Evolutionary conservation across 2,329 filamentous ascomycete species (phyloP), one percentile per base, ranked within the genome.

Genomic region (Ceratocystis alfenasii): DNA sequence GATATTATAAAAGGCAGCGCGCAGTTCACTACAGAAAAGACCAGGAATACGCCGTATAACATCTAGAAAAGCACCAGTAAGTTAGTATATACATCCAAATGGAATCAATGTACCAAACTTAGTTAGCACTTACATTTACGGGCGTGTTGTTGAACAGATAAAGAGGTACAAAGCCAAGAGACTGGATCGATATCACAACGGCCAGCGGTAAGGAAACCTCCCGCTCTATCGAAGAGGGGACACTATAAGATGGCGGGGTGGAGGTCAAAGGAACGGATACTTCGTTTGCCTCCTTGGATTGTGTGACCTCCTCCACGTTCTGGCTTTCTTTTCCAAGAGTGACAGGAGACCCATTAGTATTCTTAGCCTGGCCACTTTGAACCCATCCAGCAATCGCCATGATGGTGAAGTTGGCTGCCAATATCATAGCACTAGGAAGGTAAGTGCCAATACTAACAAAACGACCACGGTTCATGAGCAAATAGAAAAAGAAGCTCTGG

Each of bases 371-470:
- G 1, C 93, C 93, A 71, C 90, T 96, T 74, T 89, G 86, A 17
- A 96, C 81, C 94, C 94, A 99, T n/a, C 96, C 79, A 17, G 87
- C 87, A 70, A 97, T 93, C 4, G 93, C 90, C 80, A 93, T 95
- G 73, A 99, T 93, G 36, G 89, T 96, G 73, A 97, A 97, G 74
- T 92, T 96, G 55, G 87, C 88, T 1, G 94, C 94, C 66, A 99
- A 82, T 63, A 97, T 77, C 94, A 99, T 99, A n/a, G 94, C 94
- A 71, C 90, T 95, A 0, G 94, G 94, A 2, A 99, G 81, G 73
- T 99, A 99, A 1, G 93, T 99, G 17, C 94, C 94, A 69, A 99
- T 99, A 76, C 92, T 97, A 70, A 97, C 94, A 73, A 99, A 99
- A 10, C 92, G 86, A 71, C 94, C 89, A 36, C 87, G 84, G 70